These are phyloP conservation scores for Plasmopara muralis DNA, from an alignment of 352 stramenopile species.

Conservation along the genomic window DNA sequence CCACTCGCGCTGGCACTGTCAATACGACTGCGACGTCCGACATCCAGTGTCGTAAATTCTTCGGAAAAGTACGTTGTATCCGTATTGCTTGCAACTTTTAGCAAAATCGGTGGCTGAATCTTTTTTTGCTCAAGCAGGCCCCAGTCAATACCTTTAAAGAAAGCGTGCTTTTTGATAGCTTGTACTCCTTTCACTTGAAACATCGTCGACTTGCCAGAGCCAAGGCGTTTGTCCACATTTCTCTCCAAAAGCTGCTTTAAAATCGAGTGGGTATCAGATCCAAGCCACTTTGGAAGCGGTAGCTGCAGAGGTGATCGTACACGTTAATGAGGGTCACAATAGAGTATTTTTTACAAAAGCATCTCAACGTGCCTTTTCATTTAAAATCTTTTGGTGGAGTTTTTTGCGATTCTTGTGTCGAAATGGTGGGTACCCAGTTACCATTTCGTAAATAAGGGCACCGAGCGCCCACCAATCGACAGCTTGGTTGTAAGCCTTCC, in stretches of 20 bases:
- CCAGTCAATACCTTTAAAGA: constrained; percentile 94
- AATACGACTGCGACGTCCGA: constrained; percentile 47
- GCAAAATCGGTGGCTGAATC: constrained; percentile 84
- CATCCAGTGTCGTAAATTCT: constrained; percentile 77
- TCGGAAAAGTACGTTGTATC: constrained; percentile 93
- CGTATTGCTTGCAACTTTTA: constrained; percentile 79
- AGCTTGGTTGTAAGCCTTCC: constrained; percentile 78
- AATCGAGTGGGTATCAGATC: constrained; percentile 88
- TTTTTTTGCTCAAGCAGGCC: constrained; percentile 88
- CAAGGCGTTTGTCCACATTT: constrained; percentile 92
- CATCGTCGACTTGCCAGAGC: constrained; percentile 93
- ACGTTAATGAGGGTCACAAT: background rate
- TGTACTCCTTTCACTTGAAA: constrained; percentile 96
- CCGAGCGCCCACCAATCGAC: constrained; percentile 85
- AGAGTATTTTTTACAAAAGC: background rate
- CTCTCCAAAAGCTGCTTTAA: constrained; percentile 95
- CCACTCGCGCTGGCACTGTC: constrained; percentile 21
- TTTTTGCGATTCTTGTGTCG: constrained; percentile 83
- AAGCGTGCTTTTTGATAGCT: constrained; percentile 93
- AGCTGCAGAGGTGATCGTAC: constrained; percentile 20
- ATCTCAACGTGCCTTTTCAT: constrained; percentile 48
- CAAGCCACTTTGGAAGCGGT: constrained; percentile 72
- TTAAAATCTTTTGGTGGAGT: constrained; percentile 82
- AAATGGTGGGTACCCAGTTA: constrained; percentile 78
- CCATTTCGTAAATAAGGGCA: constrained; percentile 83